These are phyloP conservation scores for Cyclotella choctawhatcheeana DNA, from an alignment of 108 stramenopile species.

Conservation along the genomic window DNA sequence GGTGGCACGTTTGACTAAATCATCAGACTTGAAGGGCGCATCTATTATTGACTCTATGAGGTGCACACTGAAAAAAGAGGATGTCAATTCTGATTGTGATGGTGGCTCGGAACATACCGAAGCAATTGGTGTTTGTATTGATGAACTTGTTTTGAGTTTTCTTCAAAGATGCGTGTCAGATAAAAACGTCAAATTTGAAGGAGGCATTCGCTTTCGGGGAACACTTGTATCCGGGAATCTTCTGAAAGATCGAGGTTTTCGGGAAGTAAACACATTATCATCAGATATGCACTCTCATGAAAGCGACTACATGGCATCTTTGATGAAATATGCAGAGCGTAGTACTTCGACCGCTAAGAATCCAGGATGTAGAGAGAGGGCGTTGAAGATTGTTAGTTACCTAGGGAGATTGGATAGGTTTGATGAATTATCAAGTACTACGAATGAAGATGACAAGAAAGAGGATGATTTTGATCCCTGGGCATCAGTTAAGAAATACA, in stretches of 20 bases:
- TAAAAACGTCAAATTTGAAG: conserved; percentile 53
- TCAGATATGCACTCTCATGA: conserved; percentile 86
- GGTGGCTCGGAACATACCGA: conserved; percentile 83
- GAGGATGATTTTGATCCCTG: conserved; percentile 75
- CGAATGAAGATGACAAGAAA: conserved; percentile 21
- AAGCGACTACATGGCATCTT: conserved; percentile 61
- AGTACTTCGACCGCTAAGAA: conserved; percentile 49
- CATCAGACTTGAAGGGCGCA: conserved; percentile 25
- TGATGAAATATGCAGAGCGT: conserved; percentile 68
- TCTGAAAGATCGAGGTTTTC: conserved; percentile 78
- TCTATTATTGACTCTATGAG: conserved; percentile 77
- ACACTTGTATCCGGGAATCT: conserved; percentile 67
- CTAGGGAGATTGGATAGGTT: conserved; percentile 68
- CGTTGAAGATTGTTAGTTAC: conserved; percentile 71
- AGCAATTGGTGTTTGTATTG: conserved; percentile 76
- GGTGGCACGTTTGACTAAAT: conserved; percentile 65
- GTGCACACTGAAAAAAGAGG: conserved; percentile 81
- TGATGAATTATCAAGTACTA: conserved; percentile 22
- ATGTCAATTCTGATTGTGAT: conserved; percentile 72
- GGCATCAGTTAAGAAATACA: conserved; percentile 58
- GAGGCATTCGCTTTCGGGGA: conserved; percentile 79
- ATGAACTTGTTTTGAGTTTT: conserved; percentile 63
- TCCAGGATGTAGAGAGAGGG: conserved; percentile 71
- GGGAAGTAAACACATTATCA: conserved; percentile 58
- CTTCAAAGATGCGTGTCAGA: conserved; percentile 36